phyloP scores from a whole-genome alignment of 805 yeast genomes.

The Cyberlindnera xylosilytica region DNA sequence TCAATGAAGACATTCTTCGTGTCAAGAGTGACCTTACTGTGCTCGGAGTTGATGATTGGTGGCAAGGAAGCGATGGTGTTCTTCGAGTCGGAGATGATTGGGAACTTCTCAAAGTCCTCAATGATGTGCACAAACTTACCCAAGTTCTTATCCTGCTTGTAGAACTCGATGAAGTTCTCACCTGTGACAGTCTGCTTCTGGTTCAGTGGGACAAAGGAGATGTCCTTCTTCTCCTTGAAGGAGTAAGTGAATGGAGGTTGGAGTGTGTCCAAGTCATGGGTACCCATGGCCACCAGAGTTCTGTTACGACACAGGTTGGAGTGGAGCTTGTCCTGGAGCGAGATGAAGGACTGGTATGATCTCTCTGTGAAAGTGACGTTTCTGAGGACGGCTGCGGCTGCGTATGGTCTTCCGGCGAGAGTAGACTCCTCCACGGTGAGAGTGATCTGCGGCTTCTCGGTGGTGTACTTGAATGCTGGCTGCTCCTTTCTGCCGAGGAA shows the following conservation, averaged over 20 bases:
- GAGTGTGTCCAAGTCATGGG: constrained; percentile 87
- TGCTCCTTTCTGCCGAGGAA: constrained; percentile 67
- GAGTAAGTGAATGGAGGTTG: constrained; percentile 83
- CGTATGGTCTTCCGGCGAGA: constrained; percentile 78
- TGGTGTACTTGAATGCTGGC: constrained; percentile 65
- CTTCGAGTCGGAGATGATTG: constrained; percentile 79
- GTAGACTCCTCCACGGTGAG: constrained; percentile 78
- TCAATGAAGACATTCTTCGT: constrained; percentile 91
- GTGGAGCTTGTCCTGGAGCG: constrained; percentile 94
- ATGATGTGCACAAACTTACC: constrained; percentile 88
- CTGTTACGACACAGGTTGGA: constrained; percentile 95
- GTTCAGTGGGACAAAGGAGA: constrained; percentile 73
- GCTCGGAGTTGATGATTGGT: constrained; percentile 93
- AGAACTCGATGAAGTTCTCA: constrained; percentile 77
- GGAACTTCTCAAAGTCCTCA: constrained; percentile 83
- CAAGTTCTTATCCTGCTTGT: constrained; percentile 85
- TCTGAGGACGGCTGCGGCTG: constrained; percentile 92
- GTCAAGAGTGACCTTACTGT: constrained; percentile 78
- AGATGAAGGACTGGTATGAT: constrained; percentile 89
- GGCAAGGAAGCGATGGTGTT: constrained; percentile 88
- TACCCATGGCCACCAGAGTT: constrained; percentile 96
- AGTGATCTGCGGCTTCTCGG: constrained; percentile 56
- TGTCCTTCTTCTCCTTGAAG: constrained; percentile 74
- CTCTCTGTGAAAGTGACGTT: constrained; percentile 78
- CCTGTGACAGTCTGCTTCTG: constrained; percentile 73